Evolutionary conservation across 768 basidiomycete species (phyloP).

Genomic region (Termitomyces sp.): DNA sequence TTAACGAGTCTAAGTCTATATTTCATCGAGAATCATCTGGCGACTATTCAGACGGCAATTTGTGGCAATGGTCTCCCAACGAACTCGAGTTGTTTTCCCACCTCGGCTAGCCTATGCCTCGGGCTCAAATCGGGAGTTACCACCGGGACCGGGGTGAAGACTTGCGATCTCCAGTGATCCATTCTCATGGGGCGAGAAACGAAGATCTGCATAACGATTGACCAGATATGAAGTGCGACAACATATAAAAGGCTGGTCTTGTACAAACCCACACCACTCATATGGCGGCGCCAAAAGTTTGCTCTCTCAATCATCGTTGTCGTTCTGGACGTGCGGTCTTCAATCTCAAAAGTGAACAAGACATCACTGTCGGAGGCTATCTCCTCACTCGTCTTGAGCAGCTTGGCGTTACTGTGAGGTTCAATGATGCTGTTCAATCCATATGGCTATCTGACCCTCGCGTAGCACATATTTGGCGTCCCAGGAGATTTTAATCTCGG

Average conservation of each 20-base stretch:
- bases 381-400: conserved; percentile 57
- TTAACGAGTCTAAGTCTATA: too few species aligned
- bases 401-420: conserved; percentile 51
- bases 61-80: too few species aligned
- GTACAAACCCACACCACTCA: too few species aligned
- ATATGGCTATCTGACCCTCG: neutral
- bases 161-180: too few species aligned
- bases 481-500: conserved; percentile 88
- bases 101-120: too few species aligned
- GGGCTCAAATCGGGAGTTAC: too few species aligned
- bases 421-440: too few species aligned
- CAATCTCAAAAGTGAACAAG: conserved; percentile 34
- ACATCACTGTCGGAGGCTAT: conserved; percentile 53
- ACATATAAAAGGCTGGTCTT: neutral
- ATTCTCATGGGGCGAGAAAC: neutral
- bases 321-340: conserved; percentile 47
- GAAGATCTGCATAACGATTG: neutral
- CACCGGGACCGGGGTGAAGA: too few species aligned
- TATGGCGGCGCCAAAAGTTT: conserved; percentile 22
- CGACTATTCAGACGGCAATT: too few species aligned
- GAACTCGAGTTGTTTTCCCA: too few species aligned
- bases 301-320: conserved; percentile 43
- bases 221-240: neutral
- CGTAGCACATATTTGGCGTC: conserved; percentile 76
- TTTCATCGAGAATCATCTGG: too few species aligned